Evolutionary conservation across 1,284 basidiomycete species (phyloP).

Genomic region (Ceratobasidium sp.): DNA sequence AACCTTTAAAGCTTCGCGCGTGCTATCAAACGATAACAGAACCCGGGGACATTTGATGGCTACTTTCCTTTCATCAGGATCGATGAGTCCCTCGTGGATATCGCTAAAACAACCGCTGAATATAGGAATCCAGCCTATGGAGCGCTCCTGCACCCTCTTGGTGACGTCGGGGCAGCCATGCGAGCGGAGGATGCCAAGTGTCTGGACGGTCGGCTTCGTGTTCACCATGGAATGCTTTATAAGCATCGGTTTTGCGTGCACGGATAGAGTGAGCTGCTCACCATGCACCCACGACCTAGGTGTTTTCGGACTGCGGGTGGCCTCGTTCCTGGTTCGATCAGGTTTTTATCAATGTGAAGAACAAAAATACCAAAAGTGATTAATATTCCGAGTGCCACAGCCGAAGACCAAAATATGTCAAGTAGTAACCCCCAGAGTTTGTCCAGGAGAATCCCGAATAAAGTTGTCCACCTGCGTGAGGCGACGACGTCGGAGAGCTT

Average conservation of each 20-base stretch:
- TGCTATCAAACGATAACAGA: not conserved
- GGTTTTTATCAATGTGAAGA: not conserved
- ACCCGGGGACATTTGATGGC: constrained; percentile 4
- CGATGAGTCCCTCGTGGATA: not conserved
- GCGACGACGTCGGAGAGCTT: not conserved
- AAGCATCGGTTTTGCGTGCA: no score
- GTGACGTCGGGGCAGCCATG: not conserved
- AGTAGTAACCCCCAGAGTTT: not conserved
- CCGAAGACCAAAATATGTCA: not conserved
- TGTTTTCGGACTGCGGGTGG: not conserved
- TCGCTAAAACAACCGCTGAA: not conserved
- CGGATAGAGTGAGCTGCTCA: not conserved
- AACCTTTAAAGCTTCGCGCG: not conserved
- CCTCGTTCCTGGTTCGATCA: not conserved
- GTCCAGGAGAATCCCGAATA: not conserved
- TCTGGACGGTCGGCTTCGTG: no score
- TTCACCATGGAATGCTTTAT: no score
- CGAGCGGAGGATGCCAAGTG: not conserved
- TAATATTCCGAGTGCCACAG: not conserved
- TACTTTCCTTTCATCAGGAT: not conserved
- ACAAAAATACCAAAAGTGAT: not conserved
- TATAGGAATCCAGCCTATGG: not conserved
- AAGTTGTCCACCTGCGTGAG: not conserved
- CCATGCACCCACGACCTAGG: not conserved
- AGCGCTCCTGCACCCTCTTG: not conserved